Percentiles rank a stretch among this genome's conserved stretches.
Evolutionary conservation across 2,329 filamentous ascomycete genomes (phyloP).

Genomic region (Trichothecium roseum): DNA sequence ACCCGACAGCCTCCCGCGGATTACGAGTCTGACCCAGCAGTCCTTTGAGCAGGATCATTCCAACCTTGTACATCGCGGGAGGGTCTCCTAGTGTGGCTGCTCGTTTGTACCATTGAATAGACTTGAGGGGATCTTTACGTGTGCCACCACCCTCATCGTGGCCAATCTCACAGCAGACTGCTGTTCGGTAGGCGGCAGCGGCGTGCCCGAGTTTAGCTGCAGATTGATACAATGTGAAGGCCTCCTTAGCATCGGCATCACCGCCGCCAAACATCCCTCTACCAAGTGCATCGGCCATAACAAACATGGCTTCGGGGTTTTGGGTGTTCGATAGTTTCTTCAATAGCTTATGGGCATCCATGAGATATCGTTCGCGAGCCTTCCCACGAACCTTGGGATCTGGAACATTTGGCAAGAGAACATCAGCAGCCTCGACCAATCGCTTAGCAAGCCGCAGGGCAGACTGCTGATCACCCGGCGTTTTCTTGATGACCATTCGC

Average conservation of each 20-base stretch:
- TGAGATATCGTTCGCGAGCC: constrained; percentile 69
- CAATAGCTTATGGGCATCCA: constrained; percentile 80
- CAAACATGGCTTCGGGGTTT: constrained; percentile 85
- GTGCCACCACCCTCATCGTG: constrained; percentile 91
- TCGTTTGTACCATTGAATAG: constrained; percentile 96
- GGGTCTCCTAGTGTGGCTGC: constrained; percentile 84
- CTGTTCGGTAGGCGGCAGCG: constrained; percentile 83
- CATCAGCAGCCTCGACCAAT: constrained; percentile 72
- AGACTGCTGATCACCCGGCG: constrained; percentile 61
- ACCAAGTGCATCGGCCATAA: constrained; percentile 80
- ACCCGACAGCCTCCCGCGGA: constrained; percentile 74
- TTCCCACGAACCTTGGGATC: constrained; percentile 67
- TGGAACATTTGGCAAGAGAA: constrained; percentile 53
- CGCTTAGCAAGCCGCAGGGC: constrained; percentile 71
- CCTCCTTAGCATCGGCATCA: constrained; percentile 79
- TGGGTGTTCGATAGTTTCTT: constrained; percentile 73
- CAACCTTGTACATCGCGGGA: constrained; percentile 96
- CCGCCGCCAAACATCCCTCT: constrained; percentile 68
- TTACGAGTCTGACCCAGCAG: constrained; percentile 80
- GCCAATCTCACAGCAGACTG: constrained; percentile 94
- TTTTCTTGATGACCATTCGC: constrained; percentile 56
- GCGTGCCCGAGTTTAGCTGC: constrained; percentile 84
- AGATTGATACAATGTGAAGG: constrained; percentile 86
- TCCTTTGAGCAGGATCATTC: constrained; percentile 90
- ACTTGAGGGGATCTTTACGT: constrained; percentile 80